Base-by-base conservation (phyloP, 2,329 filamentous ascomycete genomes). In the Periconia sp. region DNA sequence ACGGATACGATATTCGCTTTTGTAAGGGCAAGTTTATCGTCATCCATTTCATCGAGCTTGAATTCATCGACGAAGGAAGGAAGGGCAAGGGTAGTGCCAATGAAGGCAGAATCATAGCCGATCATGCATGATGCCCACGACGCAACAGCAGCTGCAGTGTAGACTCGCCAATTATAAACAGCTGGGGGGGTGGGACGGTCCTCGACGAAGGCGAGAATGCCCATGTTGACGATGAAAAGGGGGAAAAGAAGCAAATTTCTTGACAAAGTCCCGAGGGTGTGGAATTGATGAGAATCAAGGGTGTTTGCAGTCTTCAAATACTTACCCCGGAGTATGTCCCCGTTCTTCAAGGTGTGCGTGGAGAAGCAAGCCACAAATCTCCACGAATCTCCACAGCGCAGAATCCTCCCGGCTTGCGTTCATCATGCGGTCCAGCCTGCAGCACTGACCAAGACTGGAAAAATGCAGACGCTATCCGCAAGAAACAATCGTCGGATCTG, bases 1-100 rank as follows among this genome's bases (percentile, higher is more conserved):
- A 87, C 81, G 18, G 86, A 90, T 37, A 91, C 88, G 48, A 92
- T 90, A 66, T 92, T 92, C 57, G 85, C 76, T 59, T 83, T 85
- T 34, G 87, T 73, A 4, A 87, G 69, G 21, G 83, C 78, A 18
- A 84, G 71, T n/a, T 80, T 61, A 3, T 57, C 41, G 0, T 64
- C 40, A 4, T 63, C 68, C 70, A 85, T 80, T 2, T 69, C 59
- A 2, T 66, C 72, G 56, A 91, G 85, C 11, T 74, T 57, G 65
- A 92, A 92, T 63, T 92, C 88, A 1, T 75, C 59, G 31, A 75
- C 76, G 69, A 92, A 92, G 0, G 87, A 87, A 0, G 80, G 75
- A 21, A 92, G 75, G 2, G 86, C 82, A 22, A 92, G 73, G 1
- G 88, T 91, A 0, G 85, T 88, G 5, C 63, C 88, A 56, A 92